Conservation (phyloP, 1,284 basidiomycete species). For the Waitea zeae region DNA sequence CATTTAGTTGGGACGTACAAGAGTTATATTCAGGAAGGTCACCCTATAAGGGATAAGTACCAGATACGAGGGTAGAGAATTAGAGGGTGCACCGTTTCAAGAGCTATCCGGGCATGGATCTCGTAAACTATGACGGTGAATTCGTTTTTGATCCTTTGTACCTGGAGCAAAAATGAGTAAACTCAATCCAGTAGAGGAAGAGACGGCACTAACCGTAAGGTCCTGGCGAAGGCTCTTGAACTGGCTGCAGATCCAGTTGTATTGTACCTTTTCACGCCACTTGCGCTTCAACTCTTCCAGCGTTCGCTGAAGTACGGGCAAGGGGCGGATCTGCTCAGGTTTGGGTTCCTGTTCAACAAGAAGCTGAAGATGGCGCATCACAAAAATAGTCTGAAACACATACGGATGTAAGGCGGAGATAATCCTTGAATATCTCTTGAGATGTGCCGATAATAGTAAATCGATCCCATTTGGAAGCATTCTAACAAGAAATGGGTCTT, state of each 20-base stretch:
- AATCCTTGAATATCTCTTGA: slow-evolving; percentile 86
- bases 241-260: slow-evolving; percentile 93
- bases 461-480: slow-evolving; percentile 94
- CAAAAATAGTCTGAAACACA: slow-evolving; percentile 12
- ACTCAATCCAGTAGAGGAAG: slow-evolving; percentile 5
- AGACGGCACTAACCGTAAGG: slow-evolving; percentile 59
- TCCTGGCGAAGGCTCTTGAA: slow-evolving; percentile 97
- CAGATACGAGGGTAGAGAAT: too few relatives aligned
- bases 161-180: slow-evolving; percentile 28
- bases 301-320: slow-evolving; percentile 72
- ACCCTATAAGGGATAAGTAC: slow-evolving; percentile 51
- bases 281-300: slow-evolving; percentile 76
- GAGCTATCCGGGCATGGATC: slow-evolving; percentile 92
- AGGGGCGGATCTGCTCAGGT: slow-evolving; percentile 86
- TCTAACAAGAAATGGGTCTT: slow-evolving; percentile 43
- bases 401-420: slow-evolving; percentile 86
- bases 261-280: slow-evolving; percentile 61
- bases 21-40: slow-evolving; percentile 99
- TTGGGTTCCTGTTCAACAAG: slow-evolving; percentile 61
- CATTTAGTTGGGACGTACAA: slow-evolving; percentile 84
- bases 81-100: slow-evolving; percentile 88
- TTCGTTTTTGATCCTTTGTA: slow-evolving; percentile 98
- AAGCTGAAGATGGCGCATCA: too few relatives aligned
- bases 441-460: slow-evolving; percentile 90
- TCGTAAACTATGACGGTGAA: slow-evolving; percentile 98